Percentiles rank a stretch among this genome's conserved stretches.
These are phyloP conservation scores for Tetradesmus lagerheimii DNA, from an alignment of 139 green algal species.

Conservation along the genomic window DNA sequence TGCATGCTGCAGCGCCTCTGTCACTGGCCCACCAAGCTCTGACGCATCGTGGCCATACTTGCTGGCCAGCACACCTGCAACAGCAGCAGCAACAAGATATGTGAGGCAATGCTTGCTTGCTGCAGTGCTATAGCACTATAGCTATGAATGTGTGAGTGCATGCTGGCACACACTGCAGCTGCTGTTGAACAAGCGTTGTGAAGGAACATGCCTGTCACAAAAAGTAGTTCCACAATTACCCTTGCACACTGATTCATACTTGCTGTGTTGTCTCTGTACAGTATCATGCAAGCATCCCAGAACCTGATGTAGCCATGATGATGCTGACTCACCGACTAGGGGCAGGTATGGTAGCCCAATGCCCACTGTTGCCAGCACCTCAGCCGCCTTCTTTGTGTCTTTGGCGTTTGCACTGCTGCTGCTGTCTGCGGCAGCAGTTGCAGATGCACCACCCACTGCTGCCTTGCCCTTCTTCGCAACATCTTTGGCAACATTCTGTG, in stretches of 20 bases:
- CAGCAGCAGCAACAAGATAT: not conserved
- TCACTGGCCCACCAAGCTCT: conserved; percentile 45
- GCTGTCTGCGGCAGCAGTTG: not conserved
- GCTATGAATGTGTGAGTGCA: no score
- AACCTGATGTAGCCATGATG: no score
- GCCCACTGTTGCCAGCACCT: not conserved
- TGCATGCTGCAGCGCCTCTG: conserved; percentile 44
- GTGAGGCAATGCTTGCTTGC: no score
- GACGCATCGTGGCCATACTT: conserved; percentile 42
- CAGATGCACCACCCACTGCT: not conserved
- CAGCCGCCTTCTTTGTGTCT: not conserved
- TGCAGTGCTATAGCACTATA: no score
- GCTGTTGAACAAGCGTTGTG: no score
- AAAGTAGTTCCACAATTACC: no score
- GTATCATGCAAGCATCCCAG: no score
- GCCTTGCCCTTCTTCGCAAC: not conserved
- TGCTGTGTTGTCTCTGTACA: no score
- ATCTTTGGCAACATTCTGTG: not conserved
- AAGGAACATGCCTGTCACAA: no score
- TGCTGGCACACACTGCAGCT: no score
- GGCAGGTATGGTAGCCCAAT: not conserved
- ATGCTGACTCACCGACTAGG: not conserved
- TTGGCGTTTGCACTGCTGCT: not conserved
- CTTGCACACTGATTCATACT: no score
- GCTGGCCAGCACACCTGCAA: conserved; percentile 1